Evolutionary conservation across 495 filamentous ascomycete species (phyloP).

Genomic region (Penicillium fimorum): DNA sequence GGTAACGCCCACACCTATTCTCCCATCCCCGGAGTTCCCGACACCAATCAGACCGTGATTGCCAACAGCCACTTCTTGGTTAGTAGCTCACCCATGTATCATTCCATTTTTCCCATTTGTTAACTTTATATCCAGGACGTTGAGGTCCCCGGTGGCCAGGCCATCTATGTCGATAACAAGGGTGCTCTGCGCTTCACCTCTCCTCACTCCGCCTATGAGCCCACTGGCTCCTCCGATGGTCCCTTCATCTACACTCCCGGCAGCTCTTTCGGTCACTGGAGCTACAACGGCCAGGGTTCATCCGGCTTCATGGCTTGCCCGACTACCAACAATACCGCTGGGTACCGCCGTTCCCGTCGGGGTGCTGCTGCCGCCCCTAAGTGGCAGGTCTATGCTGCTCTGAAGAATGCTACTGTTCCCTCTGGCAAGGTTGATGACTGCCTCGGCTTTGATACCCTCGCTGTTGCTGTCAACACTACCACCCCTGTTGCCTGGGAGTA

Average conservation of each 20-base stretch:
- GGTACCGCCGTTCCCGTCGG: slow-evolving; percentile 8
- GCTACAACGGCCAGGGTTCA: slow-evolving; percentile 27
- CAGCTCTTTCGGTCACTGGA: slow-evolving; percentile 24
- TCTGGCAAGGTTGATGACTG: slow-evolving; percentile 32
- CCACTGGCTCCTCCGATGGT: slow-evolving; percentile 44
- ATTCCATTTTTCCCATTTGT: not conserved
- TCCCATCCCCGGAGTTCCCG: slow-evolving; percentile 20
- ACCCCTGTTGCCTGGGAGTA: slow-evolving; percentile 35
- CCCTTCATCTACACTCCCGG: slow-evolving; percentile 40
- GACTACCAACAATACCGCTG: slow-evolving; percentile 13
- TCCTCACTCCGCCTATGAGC: slow-evolving; percentile 55
- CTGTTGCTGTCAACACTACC: slow-evolving; percentile 15
- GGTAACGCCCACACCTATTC: slow-evolving; percentile 31
- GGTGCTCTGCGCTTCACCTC: slow-evolving; percentile 55
- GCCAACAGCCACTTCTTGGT: slow-evolving; percentile 25
- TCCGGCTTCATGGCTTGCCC: slow-evolving; percentile 41
- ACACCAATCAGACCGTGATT: slow-evolving; percentile 37
- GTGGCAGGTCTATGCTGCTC: slow-evolving; percentile 39
- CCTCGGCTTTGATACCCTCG: slow-evolving; percentile 33
- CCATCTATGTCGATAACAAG: slow-evolving; percentile 52
- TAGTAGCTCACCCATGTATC: not conserved
- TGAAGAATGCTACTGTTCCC: slow-evolving; percentile 35
- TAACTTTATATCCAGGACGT: slow-evolving; percentile 36
- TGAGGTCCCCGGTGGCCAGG: slow-evolving; percentile 61
- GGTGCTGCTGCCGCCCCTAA: slow-evolving; percentile 14